Evolutionary conservation across 129 eudicot species (phyloP), one percentile per base, ranked within the genome.

Genomic region (Smallanthus sonchifolius): DNA sequence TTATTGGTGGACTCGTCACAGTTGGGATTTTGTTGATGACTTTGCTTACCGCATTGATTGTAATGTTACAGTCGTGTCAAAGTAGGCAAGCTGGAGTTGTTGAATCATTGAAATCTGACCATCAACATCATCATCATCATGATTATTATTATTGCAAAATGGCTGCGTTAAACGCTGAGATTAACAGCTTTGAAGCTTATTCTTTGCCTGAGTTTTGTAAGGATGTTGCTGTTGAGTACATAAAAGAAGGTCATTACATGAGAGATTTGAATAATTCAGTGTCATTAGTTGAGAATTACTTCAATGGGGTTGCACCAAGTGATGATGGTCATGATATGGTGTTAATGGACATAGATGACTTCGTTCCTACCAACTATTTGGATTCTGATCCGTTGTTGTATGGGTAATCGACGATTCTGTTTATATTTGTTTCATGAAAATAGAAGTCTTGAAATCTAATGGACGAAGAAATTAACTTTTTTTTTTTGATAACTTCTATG

Each of bases 31-130:
- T 86, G 48, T 38, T 88, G 42, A 57, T 83, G 69, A 79, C 95
- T 10, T 57, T 88, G 71, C 74, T 88, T 43, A 57, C 81, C 70
- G 79, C 90, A 47, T 81, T 88, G 67, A 73, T 90, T 0, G 81
- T 83, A 3, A 88, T 88, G 95, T 63, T 88, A 76, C 88, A 79
- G 45, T 73, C 90, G 10, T 88, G 95, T 73, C 79, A 88, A 81
- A 83, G 42, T 57, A 76, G 65, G 81, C 78, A 74, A 70, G 79
- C 81, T 60, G 95, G 95, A 66, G 81, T 76, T 38, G 10, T 88
- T 20, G 86, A 88, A 78, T 61, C 82, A 34, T 32, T 65, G 5
- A 85, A 60, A 69, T 37, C 75, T 7, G 54, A 48, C 47, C 80
- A 83, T 48, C 77, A 79, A 40, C 52, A 17, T 15, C 47, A 36